phyloP scores from a whole-genome alignment of 2,329 filamentous ascomycete genomes.

The Thielaviopsis ethacetica region DNA sequence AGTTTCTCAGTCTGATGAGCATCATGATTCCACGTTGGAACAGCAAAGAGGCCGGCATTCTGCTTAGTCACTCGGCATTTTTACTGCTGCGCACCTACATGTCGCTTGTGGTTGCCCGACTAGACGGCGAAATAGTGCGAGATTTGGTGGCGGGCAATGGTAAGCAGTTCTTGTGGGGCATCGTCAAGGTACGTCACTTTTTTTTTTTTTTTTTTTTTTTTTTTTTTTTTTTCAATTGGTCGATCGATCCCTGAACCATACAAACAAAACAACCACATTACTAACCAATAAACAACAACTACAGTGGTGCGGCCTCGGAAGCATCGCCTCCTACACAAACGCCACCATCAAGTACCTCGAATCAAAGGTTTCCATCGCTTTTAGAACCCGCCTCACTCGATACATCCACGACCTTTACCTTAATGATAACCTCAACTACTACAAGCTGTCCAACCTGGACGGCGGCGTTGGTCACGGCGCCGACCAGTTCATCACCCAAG shows the following conservation, averaged over 20 bases:
- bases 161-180: conserved; percentile 71
- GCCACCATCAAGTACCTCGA: conserved; percentile 98
- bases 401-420: conserved; percentile 97
- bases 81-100: conserved; percentile 85
- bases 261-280: not conserved
- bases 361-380: conserved; percentile 95
- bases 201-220: not conserved
- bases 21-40: conserved; percentile 96
- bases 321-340: conserved; percentile 90
- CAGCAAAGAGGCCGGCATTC: conserved; percentile 83
- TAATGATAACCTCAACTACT: conserved; percentile 89
- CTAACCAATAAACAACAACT: not conserved
- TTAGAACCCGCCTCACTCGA: conserved; percentile 81
- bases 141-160: conserved; percentile 94
- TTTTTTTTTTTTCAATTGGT: not conserved
- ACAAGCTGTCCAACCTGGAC: conserved; percentile 84
- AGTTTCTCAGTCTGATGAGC: conserved; percentile 88
- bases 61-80: conserved; percentile 79
- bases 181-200: conserved; percentile 46
- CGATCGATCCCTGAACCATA: not conserved
- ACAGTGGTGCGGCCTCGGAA: conserved; percentile 81
- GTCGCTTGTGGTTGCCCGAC: conserved; percentile 75
- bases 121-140: conserved; percentile 91
- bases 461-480: conserved; percentile 82
- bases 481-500: conserved; percentile 95